Conservation (phyloP, 2,329 filamentous ascomycete genomes). For the Fusarium euwallaceae region DNA sequence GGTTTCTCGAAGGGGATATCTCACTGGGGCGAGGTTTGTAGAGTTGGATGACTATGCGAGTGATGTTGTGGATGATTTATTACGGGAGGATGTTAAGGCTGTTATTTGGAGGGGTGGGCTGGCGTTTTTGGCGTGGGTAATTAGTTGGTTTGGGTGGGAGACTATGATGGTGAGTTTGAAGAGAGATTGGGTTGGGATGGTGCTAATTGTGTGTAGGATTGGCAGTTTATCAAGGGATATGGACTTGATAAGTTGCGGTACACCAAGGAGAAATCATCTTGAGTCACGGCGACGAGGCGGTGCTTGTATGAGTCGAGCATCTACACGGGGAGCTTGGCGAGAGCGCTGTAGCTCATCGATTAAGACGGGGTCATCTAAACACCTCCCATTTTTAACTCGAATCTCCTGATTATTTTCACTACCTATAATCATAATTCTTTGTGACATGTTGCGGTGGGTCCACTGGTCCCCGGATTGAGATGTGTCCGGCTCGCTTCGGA, state of each 20-base stretch:
- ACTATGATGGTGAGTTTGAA: slow-evolving; percentile 17
- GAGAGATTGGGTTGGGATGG: not conserved
- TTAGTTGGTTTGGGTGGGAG: slow-evolving; percentile 26
- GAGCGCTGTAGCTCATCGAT: not conserved
- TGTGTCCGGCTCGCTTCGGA: not conserved
- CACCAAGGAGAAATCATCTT: not conserved
- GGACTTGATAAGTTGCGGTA: slow-evolving; percentile 11
- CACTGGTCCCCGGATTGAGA: not conserved
- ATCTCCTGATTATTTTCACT: not conserved
- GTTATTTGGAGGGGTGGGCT: slow-evolving; percentile 26
- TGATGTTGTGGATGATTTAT: slow-evolving; percentile 10
- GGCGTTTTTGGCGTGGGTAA: slow-evolving; percentile 18
- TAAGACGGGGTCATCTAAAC: not conserved
- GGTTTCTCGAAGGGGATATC: slow-evolving; percentile 9
- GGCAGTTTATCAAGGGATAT: slow-evolving; percentile 12
- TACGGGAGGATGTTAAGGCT: slow-evolving; percentile 4
- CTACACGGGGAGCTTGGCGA: not conserved
- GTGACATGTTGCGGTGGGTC: slow-evolving; percentile 6
- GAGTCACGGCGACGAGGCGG: not conserved
- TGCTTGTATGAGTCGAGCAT: not conserved
- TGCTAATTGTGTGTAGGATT: slow-evolving; percentile 5
- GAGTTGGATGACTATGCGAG: slow-evolving; percentile 10
- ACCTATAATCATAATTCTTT: not conserved
- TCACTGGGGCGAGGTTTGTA: not conserved
- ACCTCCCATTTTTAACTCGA: not conserved